Evolutionary conservation across 2,329 filamentous ascomycete species (phyloP), one percentile per base, ranked within the genome.

Genomic region (Ascochyta pisi): DNA sequence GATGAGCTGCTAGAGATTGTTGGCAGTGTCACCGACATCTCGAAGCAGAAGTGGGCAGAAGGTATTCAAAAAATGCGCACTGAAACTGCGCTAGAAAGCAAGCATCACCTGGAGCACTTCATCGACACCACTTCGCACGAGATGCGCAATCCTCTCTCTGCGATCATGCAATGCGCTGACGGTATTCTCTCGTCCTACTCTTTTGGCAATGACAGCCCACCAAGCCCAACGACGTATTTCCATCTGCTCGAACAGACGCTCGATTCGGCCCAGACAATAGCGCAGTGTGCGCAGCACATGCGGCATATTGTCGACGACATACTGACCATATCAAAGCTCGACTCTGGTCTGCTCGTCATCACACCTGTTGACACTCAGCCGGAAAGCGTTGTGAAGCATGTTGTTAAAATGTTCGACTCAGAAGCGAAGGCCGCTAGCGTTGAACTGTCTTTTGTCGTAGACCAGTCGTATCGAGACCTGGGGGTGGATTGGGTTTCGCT

Each of bases 221-320:
- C 51, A 6, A 54, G 52, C 23, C 52, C 60, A 15, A 55, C 41
- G 9, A 58, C 49, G 1, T 63, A 59, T 57, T 59, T 52, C 35
- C 23, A 50, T n/a, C 60, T 70, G 15, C 33, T 71, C 6, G 64
- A 69, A 4, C 61, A 64, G 10, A 67, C 63, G 0, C 8, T 72
- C 10, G 76, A 78, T 27, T 69, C 74, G 9, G 74, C 73, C 3
- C 70, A 79, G 38, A 80, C 76, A 2, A 79, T 81, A 54, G 74
- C 73, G 5, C 68, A 76, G 16, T 81, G 78, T 55, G 73, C 75
- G 3, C 73, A 76, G 35, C 79, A 81, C 54, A 78, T 79, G 65
- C 79, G 79, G 44, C 66, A 76, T 19, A 80, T 81, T n/a, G 77
- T 81, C 2, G 78, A 81, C 49, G 79, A 81, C 50, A 73, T 80